These are phyloP conservation scores for Sphagnum magellanicum DNA, from an alignment of 228 moss, liverwort and hornwort genomes.

Conservation along the genomic window DNA sequence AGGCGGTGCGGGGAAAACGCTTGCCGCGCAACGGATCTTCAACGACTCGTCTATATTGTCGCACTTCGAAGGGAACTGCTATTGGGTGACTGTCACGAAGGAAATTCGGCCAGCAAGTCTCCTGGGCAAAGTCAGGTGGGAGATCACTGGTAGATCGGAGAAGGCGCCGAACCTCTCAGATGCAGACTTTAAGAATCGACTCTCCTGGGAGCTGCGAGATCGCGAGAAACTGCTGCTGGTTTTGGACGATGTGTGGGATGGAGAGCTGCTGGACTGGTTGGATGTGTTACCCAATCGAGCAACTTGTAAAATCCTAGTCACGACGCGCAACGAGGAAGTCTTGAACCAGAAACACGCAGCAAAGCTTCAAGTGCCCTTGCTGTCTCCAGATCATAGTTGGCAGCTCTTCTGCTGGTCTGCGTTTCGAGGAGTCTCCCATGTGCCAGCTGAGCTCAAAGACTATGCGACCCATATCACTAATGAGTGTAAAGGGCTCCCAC, in stretches of 20 bases:
- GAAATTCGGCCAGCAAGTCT: too few species aligned
- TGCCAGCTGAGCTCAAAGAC: neutral
- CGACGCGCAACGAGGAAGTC: conserved; percentile 8
- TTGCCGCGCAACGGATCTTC: too few species aligned
- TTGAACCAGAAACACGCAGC: conserved; percentile 6
- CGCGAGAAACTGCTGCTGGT: neutral
- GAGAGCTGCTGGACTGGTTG: conserved; percentile 10
- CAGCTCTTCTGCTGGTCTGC: conserved; percentile 31
- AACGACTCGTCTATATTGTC: too few species aligned
- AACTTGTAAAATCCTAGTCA: conserved; percentile 10
- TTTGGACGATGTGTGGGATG: conserved; percentile 12
- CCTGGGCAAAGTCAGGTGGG: too few species aligned
- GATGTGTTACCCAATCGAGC: conserved; percentile 7
- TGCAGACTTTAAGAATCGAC: too few species aligned
- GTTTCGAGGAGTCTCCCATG: conserved; percentile 17
- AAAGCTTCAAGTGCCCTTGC: conserved; percentile 6
- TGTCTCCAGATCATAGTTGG: conserved; percentile 23
- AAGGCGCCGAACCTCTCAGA: too few species aligned
- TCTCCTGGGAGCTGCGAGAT: too few species aligned
- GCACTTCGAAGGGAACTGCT: too few species aligned
- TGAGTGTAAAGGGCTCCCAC: conserved; percentile 23
- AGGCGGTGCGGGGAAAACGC: too few species aligned
- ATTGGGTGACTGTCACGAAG: too few species aligned
- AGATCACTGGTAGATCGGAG: too few species aligned
- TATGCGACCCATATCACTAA: conserved; percentile 5